These are phyloP conservation scores for Calonectria pteridis DNA, from an alignment of 2,329 filamentous ascomycete species.

Conservation along the genomic window DNA sequence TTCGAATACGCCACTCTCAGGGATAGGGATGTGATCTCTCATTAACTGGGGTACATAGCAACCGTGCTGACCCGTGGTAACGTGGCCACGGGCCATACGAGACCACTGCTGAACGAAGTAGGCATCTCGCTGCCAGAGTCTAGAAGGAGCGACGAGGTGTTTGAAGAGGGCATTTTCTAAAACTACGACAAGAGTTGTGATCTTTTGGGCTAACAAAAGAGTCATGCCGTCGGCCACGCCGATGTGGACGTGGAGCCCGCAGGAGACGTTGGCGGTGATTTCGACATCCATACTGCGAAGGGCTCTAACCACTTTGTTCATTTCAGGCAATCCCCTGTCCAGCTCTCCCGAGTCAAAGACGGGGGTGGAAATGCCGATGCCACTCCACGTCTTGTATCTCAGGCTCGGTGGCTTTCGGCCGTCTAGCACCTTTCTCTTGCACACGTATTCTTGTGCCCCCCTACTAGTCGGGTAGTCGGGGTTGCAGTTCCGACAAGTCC, in stretches of 20 bases:
- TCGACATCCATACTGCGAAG: slow-evolving; percentile 22
- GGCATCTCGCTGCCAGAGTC: not conserved
- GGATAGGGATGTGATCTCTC: slow-evolving; percentile 21
- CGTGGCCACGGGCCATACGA: not conserved
- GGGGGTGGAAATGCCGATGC: slow-evolving; percentile 38
- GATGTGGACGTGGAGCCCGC: slow-evolving; percentile 45
- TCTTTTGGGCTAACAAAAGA: slow-evolving; percentile 38
- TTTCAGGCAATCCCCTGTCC: slow-evolving; percentile 18
- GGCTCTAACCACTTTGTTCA: slow-evolving; percentile 15
- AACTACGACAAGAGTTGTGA: slow-evolving; percentile 35
- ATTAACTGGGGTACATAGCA: not conserved
- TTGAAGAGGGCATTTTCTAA: slow-evolving; percentile 37
- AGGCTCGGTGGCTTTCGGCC: not conserved
- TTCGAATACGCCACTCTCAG: not conserved
- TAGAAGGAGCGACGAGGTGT: not conserved
- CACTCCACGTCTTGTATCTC: slow-evolving; percentile 18
- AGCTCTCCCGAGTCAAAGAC: slow-evolving; percentile 35
- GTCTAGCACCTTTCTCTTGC: slow-evolving; percentile 23
- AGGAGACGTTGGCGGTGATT: slow-evolving; percentile 33
- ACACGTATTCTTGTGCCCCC: slow-evolving; percentile 22
- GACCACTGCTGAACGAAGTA: slow-evolving; percentile 5
- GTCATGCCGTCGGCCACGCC: slow-evolving; percentile 39
- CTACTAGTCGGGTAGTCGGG: not conserved
- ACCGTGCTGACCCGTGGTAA: not conserved
- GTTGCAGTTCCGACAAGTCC: slow-evolving; percentile 14